A percentile compares a stretch with the other conserved stretches of the same genome.
These are phyloP conservation scores for Scheffersomyces titani DNA, from an alignment of 1,139 yeast species.

Conservation along the genomic window DNA sequence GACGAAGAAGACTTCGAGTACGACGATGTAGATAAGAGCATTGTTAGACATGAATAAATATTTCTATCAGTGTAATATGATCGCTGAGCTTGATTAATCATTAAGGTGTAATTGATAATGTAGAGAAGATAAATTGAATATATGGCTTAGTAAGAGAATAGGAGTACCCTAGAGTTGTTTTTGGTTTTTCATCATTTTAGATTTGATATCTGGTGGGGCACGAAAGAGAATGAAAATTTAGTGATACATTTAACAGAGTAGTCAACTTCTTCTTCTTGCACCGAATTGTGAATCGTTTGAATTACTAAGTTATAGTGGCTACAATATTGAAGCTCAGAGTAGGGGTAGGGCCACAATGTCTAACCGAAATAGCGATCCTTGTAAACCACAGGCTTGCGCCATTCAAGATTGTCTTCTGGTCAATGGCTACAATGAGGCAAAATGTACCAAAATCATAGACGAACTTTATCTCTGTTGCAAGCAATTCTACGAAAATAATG, in stretches of 20 bases:
- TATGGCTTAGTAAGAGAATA: neutral
- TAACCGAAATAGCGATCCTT: slow-evolving; percentile 24
- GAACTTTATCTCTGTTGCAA: slow-evolving; percentile 62
- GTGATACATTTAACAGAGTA: neutral
- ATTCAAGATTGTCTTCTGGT: slow-evolving; percentile 63
- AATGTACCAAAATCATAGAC: slow-evolving; percentile 61
- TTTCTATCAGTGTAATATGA: neutral
- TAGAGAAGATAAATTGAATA: neutral
- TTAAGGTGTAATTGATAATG: neutral
- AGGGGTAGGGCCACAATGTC: neutral
- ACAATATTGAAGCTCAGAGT: neutral
- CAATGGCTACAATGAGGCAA: slow-evolving; percentile 60
- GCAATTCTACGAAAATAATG: slow-evolving; percentile 52
- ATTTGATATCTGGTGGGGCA: neutral
- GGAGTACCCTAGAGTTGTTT: neutral
- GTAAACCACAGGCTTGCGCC: slow-evolving; percentile 69
- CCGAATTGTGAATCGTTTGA: neutral
- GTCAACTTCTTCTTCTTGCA: neutral
- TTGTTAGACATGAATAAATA: slow-evolving; percentile 9
- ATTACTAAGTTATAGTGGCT: neutral
- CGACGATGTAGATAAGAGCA: slow-evolving; percentile 38
- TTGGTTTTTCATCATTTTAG: neutral
- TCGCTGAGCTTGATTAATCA: neutral
- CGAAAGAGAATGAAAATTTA: neutral
- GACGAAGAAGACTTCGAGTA: slow-evolving; percentile 49